Evolutionary conservation across 306 rosid genomes (phyloP).

Genomic region (Vachellia pachyceras): DNA sequence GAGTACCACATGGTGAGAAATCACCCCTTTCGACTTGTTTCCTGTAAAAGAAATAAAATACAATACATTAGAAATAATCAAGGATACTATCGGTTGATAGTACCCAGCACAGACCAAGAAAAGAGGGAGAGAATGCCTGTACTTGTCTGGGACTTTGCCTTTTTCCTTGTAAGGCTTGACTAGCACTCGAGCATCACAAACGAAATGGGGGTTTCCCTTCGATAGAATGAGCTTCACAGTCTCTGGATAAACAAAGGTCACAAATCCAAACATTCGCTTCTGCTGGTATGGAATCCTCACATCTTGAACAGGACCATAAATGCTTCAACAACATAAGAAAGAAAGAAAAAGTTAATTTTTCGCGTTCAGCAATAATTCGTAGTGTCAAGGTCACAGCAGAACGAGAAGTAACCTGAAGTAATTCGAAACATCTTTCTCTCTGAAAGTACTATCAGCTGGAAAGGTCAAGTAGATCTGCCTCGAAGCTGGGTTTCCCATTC

Average conservation of each 20-base stretch:
- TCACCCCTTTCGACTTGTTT: slow-evolving; percentile 90
- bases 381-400: background rate
- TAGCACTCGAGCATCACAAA: slow-evolving; percentile 96
- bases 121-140: slow-evolving; percentile 58
- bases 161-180: slow-evolving; percentile 99
- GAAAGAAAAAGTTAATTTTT: background rate
- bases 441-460: slow-evolving; percentile 96
- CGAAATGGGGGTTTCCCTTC: slow-evolving; percentile 96
- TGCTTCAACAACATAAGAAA: slow-evolving; percentile 49
- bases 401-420: slow-evolving; percentile 77
- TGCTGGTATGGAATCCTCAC: slow-evolving; percentile 99
- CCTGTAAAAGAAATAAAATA: slow-evolving; percentile 56
- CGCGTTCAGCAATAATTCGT: slow-evolving; percentile 30
- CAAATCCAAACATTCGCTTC: slow-evolving; percentile 97
- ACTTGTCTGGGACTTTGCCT: slow-evolving; percentile 98
- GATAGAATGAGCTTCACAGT: slow-evolving; percentile 92
- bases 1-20: slow-evolving; percentile 93
- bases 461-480: slow-evolving; percentile 98
- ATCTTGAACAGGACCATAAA: slow-evolving; percentile 95
- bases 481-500: slow-evolving; percentile 80
- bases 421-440: slow-evolving; percentile 94
- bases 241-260: slow-evolving; percentile 85
- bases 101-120: background rate
- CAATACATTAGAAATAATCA: background rate
- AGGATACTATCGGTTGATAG: background rate